Evolutionary conservation across 768 basidiomycete genomes (phyloP).

Genomic region (Termitomyces heimii): DNA sequence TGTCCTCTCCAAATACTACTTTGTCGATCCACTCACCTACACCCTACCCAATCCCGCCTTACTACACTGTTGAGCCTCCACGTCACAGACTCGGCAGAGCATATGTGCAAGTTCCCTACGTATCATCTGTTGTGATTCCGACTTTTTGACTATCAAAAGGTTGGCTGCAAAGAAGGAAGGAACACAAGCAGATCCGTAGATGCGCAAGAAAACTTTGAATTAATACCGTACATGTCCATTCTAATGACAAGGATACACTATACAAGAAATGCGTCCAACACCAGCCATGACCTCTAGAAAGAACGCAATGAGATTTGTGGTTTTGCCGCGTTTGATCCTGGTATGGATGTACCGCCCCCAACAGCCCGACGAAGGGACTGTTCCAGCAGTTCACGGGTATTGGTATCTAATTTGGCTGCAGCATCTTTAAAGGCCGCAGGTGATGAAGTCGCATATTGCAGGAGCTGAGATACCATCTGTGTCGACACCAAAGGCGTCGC

Average conservation of each 20-base stretch:
- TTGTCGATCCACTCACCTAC: too few relatives aligned
- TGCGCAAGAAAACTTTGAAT: neutral
- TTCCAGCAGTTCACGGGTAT: slow-evolving; percentile 62
- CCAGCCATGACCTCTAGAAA: slow-evolving; percentile 34
- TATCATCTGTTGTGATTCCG: too few relatives aligned
- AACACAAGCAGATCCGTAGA: neutral
- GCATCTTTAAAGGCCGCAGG: slow-evolving; percentile 84
- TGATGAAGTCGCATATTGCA: slow-evolving; percentile 65
- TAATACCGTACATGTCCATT: neutral
- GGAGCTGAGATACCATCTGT: slow-evolving; percentile 59
- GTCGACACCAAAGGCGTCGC: slow-evolving; percentile 39
- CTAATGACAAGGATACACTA: neutral
- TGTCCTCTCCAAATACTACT: too few relatives aligned
- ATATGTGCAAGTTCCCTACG: too few relatives aligned
- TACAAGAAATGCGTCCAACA: neutral
- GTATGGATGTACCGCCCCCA: slow-evolving; percentile 32
- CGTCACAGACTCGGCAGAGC: too few relatives aligned
- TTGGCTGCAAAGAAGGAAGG: neutral
- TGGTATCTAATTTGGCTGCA: slow-evolving; percentile 55
- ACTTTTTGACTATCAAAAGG: neutral
- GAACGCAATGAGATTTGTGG: slow-evolving; percentile 77
- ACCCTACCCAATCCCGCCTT: too few relatives aligned
- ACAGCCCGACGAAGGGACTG: slow-evolving; percentile 73
- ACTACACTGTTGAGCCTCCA: too few relatives aligned
- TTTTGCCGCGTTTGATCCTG: slow-evolving; percentile 36